Conservation (phyloP, 495 filamentous ascomycete genomes). For the Penicillium canescens region DNA sequence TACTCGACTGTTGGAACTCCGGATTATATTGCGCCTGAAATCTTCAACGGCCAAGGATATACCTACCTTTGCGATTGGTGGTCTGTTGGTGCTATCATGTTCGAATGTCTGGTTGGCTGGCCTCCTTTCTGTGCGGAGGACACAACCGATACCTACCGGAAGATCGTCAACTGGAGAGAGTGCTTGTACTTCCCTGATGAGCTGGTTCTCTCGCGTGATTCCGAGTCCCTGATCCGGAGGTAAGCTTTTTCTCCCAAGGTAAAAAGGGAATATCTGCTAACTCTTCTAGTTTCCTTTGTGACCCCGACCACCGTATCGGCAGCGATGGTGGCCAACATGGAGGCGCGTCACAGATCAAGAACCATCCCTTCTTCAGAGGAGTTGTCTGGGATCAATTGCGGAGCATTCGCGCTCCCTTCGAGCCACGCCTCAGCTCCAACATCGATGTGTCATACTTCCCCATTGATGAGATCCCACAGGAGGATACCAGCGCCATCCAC, state of each 20-base stretch:
- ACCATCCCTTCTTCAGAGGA: constrained; percentile 92
- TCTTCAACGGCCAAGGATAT: constrained; percentile 95
- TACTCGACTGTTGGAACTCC: constrained; percentile 98
- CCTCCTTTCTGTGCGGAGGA: constrained; percentile 99
- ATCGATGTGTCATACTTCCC: constrained; percentile 99
- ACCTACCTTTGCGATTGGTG: constrained; percentile 98
- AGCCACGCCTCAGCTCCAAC: constrained; percentile 85
- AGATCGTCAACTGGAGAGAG: constrained; percentile 98
- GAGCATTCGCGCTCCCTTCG: constrained; percentile 90
- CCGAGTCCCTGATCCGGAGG: constrained; percentile 85
- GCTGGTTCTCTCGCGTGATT: constrained; percentile 80
- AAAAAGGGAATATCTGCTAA: constrained; percentile 12
- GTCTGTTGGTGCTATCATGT: constrained; percentile 99
- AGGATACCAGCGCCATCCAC: constrained; percentile 73
- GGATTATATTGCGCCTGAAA: constrained; percentile 98
- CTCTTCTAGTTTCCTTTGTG: constrained; percentile 79
- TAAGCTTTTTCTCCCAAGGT: constrained; percentile 35
- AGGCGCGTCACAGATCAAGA: constrained; percentile 84
- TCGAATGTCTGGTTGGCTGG: constrained; percentile 98
- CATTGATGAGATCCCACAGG: constrained; percentile 95
- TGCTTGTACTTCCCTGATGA: constrained; percentile 97
- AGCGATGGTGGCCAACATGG: constrained; percentile 67
- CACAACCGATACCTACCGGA: constrained; percentile 94
- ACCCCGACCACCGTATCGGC: constrained; percentile 80
- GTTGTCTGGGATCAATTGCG: constrained; percentile 92